A percentile compares a stretch with the other conserved stretches of the same genome.
phyloP scores from a whole-genome alignment of 1,139 yeast genomes.

The Pichia sp. region DNA sequence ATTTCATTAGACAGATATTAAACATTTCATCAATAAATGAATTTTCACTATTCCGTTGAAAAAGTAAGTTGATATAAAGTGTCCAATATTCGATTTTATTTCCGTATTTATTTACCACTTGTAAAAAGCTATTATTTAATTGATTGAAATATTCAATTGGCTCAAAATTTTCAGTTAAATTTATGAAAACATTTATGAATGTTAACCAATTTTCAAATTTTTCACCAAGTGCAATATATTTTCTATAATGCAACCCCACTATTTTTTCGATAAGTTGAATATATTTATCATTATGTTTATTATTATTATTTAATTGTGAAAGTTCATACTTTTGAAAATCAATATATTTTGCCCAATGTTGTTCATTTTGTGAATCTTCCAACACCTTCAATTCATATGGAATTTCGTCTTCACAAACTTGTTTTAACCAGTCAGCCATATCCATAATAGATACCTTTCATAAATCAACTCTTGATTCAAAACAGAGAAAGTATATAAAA shows the following conservation, averaged over 20 bases:
- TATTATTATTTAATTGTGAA: background rate
- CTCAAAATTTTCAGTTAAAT: background rate
- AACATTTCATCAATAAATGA: background rate
- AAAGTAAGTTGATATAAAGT: slow-evolving; percentile 1
- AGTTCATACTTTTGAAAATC: background rate
- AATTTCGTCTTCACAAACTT: background rate
- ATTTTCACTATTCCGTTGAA: background rate
- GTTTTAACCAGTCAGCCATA: background rate
- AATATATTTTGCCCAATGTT: background rate
- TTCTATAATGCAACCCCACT: background rate
- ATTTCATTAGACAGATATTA: background rate
- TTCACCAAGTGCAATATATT: background rate
- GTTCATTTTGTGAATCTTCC: background rate
- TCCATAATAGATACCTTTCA: background rate
- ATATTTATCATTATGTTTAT: background rate
- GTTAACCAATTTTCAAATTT: background rate
- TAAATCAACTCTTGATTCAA: background rate
- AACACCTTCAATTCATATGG: background rate
- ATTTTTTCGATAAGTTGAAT: background rate
- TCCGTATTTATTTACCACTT: background rate
- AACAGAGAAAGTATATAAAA: background rate
- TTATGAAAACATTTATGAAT: background rate
- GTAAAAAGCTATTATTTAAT: background rate
- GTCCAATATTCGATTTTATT: slow-evolving; percentile 1
- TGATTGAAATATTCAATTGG: background rate